phyloP scores from a whole-genome alignment of 1,284 basidiomycete genomes.

The Limonomyces culmigenus region DNA sequence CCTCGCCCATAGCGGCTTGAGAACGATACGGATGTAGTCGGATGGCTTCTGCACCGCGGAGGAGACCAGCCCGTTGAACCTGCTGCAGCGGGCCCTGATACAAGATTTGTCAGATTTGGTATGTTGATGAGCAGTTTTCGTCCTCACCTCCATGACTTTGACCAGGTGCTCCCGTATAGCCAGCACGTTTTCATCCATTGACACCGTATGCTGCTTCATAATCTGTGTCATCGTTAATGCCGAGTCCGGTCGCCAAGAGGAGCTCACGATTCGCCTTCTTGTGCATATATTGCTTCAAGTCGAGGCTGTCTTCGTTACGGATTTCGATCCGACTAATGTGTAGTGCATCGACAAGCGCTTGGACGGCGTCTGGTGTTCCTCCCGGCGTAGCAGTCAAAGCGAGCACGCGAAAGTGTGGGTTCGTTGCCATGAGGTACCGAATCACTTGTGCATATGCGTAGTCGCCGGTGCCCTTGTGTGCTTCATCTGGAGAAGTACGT shows the following conservation, averaged over 20 bases:
- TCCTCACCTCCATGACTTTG: constrained; percentile 56
- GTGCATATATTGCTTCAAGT: constrained; percentile 77
- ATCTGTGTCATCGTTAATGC: constrained; percentile 21
- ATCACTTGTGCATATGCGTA: constrained; percentile 89
- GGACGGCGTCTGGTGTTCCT: constrained; percentile 71
- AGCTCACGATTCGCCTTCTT: constrained; percentile 75
- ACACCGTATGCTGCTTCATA: constrained; percentile 54
- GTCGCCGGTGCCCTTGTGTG: constrained; percentile 85
- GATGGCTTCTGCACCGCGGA: constrained; percentile 10
- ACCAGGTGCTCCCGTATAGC: constrained; percentile 40
- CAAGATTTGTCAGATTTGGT: not conserved
- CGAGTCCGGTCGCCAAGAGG: no score
- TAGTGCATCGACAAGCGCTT: constrained; percentile 84
- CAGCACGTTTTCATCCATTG: constrained; percentile 42
- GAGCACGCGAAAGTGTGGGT: constrained; percentile 85
- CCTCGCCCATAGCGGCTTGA: constrained; percentile 20
- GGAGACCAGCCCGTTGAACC: constrained; percentile 11
- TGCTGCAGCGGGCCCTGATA: constrained; percentile 10
- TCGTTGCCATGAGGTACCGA: constrained; percentile 82
- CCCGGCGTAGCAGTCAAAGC: constrained; percentile 96
- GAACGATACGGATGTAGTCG: constrained; percentile 37
- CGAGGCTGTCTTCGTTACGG: constrained; percentile 80
- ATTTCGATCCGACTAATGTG: constrained; percentile 96
- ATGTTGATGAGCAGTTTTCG: not conserved
- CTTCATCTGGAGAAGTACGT: constrained; percentile 55